A percentile compares a stretch with the other conserved stretches of the same genome.
These are phyloP conservation scores for Lachancea meyersii DNA, from an alignment of 805 yeast species.

Conservation along the genomic window DNA sequence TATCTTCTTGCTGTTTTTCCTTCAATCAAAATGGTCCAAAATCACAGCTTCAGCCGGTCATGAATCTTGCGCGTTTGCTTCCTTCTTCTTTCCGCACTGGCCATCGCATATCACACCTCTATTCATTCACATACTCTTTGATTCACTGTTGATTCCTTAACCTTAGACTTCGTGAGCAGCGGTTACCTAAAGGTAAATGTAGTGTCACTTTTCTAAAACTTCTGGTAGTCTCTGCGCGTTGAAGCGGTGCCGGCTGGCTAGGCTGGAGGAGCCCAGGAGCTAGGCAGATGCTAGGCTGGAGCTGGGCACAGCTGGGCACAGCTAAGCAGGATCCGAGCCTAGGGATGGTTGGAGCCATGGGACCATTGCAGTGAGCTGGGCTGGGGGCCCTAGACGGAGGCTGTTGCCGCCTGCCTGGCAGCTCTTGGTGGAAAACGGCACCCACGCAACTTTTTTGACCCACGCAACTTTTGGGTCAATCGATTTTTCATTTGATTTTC, in stretches of 20 bases:
- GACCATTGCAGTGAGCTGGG: no score
- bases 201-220: conserved; percentile 8
- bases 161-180: conserved; percentile 2
- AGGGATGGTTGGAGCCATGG: no score
- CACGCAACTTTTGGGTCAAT: background rate
- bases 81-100: background rate
- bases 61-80: background rate
- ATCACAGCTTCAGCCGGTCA: background rate
- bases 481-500: background rate
- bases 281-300: background rate
- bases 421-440: no score
- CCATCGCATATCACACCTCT: background rate
- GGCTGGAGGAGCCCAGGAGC: background rate
- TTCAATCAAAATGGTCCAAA: background rate
- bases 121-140: conserved; percentile 4
- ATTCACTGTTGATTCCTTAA: conserved; percentile 10
- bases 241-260: background rate
- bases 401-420: no score
- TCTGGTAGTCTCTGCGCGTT: conserved; percentile 1
- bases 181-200: conserved; percentile 1
- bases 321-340: background rate
- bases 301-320: no score
- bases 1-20: background rate
- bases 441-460: no score
- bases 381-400: no score